These are phyloP conservation scores for Sphaceloma murrayae DNA, from an alignment of 2,329 filamentous ascomycete species.

Conservation along the genomic window DNA sequence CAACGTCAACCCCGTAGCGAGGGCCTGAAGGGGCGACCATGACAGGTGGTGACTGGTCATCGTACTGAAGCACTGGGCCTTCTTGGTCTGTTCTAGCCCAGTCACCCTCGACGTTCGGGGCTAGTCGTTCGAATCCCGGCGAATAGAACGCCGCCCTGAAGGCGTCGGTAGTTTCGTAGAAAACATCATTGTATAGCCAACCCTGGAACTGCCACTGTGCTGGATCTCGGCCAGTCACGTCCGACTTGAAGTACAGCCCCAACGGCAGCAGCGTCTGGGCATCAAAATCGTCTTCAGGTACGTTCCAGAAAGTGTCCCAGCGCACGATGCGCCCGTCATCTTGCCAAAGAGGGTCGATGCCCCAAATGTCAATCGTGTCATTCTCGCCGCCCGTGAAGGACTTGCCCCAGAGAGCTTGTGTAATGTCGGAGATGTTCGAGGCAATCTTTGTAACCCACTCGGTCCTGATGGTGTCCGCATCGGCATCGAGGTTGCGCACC, in stretches of 20 bases:
- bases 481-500: conserved; percentile 35
- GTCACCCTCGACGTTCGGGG: conserved; percentile 39
- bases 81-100: conserved; percentile 39
- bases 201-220: conserved; percentile 42
- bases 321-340: conserved; percentile 36
- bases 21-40: conserved; percentile 37
- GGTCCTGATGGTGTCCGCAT: conserved; percentile 26
- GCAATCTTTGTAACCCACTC: conserved; percentile 33
- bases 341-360: conserved; percentile 37
- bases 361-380: conserved; percentile 34
- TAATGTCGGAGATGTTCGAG: conserved; percentile 31
- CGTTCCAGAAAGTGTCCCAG: conserved; percentile 41
- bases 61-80: conserved; percentile 34
- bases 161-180: conserved; percentile 40
- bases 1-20: conserved; percentile 36
- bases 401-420: conserved; percentile 37
- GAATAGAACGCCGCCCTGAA: conserved; percentile 39
- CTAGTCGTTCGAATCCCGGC: conserved; percentile 39
- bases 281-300: conserved; percentile 34
- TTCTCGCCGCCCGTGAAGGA: conserved; percentile 33
- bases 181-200: conserved; percentile 48
- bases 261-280: conserved; percentile 38
- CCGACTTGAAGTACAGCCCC: conserved; percentile 34
- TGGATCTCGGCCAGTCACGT: conserved; percentile 44
- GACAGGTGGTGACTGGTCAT: conserved; percentile 46